Conservation (phyloP, 208 protist species). For the Trypanosoma rangeli region DNA sequence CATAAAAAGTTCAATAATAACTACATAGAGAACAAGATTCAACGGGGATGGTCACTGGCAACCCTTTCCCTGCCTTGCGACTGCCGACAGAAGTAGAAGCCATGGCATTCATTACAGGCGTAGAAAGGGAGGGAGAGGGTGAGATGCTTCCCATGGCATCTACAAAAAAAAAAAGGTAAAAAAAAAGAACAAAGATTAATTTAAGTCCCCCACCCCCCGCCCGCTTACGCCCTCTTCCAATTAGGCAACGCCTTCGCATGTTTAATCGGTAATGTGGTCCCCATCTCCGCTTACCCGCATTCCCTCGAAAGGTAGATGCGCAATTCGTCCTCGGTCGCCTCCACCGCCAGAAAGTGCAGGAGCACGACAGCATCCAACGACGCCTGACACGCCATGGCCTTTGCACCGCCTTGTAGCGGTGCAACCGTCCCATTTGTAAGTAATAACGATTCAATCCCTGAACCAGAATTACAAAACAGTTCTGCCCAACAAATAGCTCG, state of each 20-base stretch:
- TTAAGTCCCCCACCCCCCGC: too few species aligned
- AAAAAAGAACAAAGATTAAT: too few species aligned
- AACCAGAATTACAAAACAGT: constrained; percentile 36
- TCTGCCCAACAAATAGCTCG: constrained; percentile 75
- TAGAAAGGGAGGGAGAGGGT: too few species aligned
- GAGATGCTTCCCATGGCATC: too few species aligned
- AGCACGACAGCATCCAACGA: constrained; percentile 56
- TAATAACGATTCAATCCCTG: neutral
- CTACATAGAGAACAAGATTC: too few species aligned
- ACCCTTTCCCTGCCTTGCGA: too few species aligned
- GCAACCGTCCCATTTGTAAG: neutral
- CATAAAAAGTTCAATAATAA: too few species aligned
- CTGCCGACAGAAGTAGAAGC: too few species aligned
- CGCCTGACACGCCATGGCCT: constrained; percentile 35
- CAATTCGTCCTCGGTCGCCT: constrained; percentile 49
- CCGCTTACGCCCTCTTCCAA: neutral
- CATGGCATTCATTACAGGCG: too few species aligned
- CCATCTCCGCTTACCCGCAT: constrained; percentile 9
- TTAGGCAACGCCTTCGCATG: neutral
- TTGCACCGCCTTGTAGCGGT: constrained; percentile 20
- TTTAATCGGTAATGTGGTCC: neutral
- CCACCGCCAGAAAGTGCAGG: constrained; percentile 56
- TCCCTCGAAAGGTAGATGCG: constrained; percentile 40
- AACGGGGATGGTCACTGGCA: too few species aligned
- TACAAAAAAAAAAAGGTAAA: too few species aligned